Evolutionary conservation across 495 filamentous ascomycete species (phyloP), one percentile per base, ranked within the genome.

Genomic region (Immersiella caudata): DNA sequence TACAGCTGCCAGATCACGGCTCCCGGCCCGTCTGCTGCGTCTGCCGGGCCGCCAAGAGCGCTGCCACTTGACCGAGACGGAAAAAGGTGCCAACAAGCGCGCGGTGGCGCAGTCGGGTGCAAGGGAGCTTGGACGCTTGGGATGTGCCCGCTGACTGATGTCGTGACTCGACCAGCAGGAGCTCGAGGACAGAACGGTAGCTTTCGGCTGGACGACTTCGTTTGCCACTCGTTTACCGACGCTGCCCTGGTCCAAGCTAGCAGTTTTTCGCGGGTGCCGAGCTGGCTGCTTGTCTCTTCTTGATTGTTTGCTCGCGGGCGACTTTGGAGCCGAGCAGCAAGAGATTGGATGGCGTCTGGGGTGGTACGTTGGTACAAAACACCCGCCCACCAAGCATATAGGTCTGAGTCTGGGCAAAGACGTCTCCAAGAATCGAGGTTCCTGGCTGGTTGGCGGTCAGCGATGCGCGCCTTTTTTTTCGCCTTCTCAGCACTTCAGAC

Each of bases 191-290:
- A 14, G 40, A 46, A 46, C 40, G 14, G 14, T 46, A 25, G 54
- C 54, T 57, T 57, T 24, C 6, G 11, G 54, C 54, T 57, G 22
- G 54, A 26, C 54, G 54, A 8, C 22, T 9, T 57, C 12, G 26
- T 57, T 57, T 57, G 54, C 54, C 26, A 26, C 22, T 26, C 21
- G 2, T 11, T 57, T 57, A 21, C 5, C 26, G n/a, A n/a, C 18
- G 54, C 21, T 97, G 26, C 84, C 22, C n/a, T n/a, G 12, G n/a
- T 57, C 40, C 16, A 18, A 12, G 40, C 40, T 46, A 46, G 40
- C 40, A 46, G 11, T 46, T 46, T 4, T 12, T 56, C 40, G 40
- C 40, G 40, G 40, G 11, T 18, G 40, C 29, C 29, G n/a, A n/a
- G 16, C 40, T 46, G 40, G 40, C 16, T 46, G 40, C 40, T 46